Base-by-base conservation (phyloP, 208 protist species). In the Phytomonas sp. region DNA sequence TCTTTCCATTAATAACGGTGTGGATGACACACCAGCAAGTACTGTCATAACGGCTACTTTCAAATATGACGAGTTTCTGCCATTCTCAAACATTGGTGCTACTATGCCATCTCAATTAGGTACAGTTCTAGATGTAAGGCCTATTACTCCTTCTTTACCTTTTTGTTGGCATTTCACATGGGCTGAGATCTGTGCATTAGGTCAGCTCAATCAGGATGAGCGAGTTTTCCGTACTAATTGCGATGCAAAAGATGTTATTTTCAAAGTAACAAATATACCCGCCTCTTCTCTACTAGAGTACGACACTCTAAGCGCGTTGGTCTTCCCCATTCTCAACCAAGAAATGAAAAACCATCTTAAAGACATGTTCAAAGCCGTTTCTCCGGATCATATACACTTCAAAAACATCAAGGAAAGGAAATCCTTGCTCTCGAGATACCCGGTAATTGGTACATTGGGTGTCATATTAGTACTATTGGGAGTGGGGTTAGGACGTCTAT, bases 181-280 rank as follows among this genome's bases (percentile, higher is more conserved):
- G 75, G 74, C 74, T 52, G 75, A 79, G 40, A 71, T 79, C 30
- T 79, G 75, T 33, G 66, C 75, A 4, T 40, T 79, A 7, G 75
- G 75, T 10, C 64, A 63, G 36, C 75, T 72, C 40, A 49, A 49
- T 49, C 40, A 12, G 14, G 12, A 12, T 49, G 7, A 19, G 2
- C 40, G 14, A 49, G 40, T 49, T 19, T 23, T 12, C 12, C 40
- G 12, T 16, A 4, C 40, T 49, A 19, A 49, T 49, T 19, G 12
- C 3, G 19, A 49, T 14, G 23, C 5, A 11, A 67, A 68, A 32
- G 60, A 70, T 37, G 66, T 79, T 19, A 42, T 74, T 56, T 79
- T 79, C 45, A 60, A 67, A 26, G 40, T 74, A 0, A 66, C 75
- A 10, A 61, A 68, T 64, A n/a, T 79, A 56, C 45, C 70, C 23